Conservation (phyloP, 768 basidiomycete species). For the Phlegmacium glaucopus region DNA sequence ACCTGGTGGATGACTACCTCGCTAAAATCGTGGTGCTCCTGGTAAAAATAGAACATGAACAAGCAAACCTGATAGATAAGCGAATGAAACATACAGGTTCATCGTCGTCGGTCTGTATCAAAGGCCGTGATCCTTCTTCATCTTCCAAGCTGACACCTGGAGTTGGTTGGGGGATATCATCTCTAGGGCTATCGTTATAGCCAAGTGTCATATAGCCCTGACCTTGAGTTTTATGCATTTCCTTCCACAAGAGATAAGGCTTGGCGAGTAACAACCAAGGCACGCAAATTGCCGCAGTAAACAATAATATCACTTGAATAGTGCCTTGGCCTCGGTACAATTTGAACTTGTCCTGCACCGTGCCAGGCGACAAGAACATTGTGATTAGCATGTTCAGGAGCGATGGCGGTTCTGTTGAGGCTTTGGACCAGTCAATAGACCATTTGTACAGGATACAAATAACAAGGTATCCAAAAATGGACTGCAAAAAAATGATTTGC, state of each 20-base stretch:
- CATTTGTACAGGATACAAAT: slow-evolving; percentile 97
- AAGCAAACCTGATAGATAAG: slow-evolving; percentile 10
- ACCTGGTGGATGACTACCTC: slow-evolving; percentile 96
- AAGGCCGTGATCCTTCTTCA: slow-evolving; percentile 80
- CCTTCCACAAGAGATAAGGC: slow-evolving; percentile 89
- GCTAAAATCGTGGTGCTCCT: slow-evolving; percentile 89
- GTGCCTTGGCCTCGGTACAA: slow-evolving; percentile 87
- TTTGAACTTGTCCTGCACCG: slow-evolving; percentile 60
- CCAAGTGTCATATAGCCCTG: slow-evolving; percentile 80
- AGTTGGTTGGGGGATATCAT: slow-evolving; percentile 47
- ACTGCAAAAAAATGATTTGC: slow-evolving; percentile 95
- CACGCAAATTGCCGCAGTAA: slow-evolving; percentile 82
- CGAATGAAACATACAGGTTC: slow-evolving; percentile 59
- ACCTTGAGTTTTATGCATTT: slow-evolving; percentile 77
- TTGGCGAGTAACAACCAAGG: slow-evolving; percentile 94
- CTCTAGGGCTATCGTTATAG: slow-evolving; percentile 54
- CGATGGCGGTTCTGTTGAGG: slow-evolving; percentile 73
- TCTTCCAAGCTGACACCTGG: slow-evolving; percentile 65
- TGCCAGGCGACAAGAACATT: slow-evolving; percentile 94
- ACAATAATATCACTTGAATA: slow-evolving; percentile 75
- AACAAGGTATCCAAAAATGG: slow-evolving; percentile 96
- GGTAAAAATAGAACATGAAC: slow-evolving; percentile 11
- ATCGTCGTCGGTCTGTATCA: slow-evolving; percentile 73
- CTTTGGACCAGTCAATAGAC: slow-evolving; percentile 85
- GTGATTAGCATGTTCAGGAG: slow-evolving; percentile 93